Conservation (phyloP, 73 alveolate genomes). For the Breviolum minutum region DNA sequence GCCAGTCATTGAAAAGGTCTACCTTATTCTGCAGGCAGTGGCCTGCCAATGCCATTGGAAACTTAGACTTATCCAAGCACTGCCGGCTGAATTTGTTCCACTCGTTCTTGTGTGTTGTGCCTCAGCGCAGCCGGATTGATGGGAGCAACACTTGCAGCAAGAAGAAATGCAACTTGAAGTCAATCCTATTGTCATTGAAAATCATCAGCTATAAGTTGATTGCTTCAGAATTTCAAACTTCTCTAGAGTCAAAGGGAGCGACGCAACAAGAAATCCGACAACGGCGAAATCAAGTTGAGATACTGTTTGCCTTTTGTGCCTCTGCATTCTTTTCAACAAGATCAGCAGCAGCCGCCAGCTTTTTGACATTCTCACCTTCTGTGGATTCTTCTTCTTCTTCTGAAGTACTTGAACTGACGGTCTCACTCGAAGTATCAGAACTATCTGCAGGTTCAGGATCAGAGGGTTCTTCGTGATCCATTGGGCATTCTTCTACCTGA, state of each 20-base stretch:
- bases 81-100: constrained; percentile 3
- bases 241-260: too few relatives aligned
- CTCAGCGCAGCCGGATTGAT: neutral
- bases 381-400: neutral
- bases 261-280: too few relatives aligned
- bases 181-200: neutral
- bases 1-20: neutral
- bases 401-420: neutral
- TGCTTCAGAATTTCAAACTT: too few relatives aligned
- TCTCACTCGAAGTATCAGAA: too few relatives aligned
- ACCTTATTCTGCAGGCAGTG: neutral
- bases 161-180: neutral
- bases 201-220: neutral
- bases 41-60: neutral
- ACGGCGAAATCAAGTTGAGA: too few relatives aligned
- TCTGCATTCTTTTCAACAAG: neutral
- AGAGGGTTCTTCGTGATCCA: neutral
- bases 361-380: neutral
- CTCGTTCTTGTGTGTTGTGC: neutral
- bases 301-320: neutral
- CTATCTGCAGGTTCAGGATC: too few relatives aligned
- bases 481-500: neutral
- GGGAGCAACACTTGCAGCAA: neutral
- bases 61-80: neutral
- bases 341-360: neutral